phyloP scores from a whole-genome alignment of 2,329 filamentous ascomycete genomes.

The Clonostachys rosea region DNA sequence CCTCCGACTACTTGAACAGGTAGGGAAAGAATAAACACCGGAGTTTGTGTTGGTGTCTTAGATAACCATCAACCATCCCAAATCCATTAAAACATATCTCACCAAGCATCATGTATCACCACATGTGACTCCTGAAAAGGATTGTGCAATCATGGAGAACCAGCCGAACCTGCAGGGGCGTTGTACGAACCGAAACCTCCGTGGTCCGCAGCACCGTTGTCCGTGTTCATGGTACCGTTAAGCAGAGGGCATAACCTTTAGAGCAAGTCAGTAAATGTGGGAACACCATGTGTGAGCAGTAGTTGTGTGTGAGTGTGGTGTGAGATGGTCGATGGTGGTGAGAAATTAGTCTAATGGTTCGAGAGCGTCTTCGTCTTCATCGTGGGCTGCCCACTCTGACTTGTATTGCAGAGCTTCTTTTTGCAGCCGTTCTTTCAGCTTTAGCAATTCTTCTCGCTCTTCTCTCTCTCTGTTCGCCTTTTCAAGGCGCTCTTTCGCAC shows the following conservation, averaged over 20 bases:
- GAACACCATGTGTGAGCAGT: neutral
- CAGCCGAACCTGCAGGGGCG: conserved; percentile 12
- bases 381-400: conserved; percentile 4
- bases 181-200: conserved; percentile 55
- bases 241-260: conserved; percentile 76
- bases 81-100: too few species aligned
- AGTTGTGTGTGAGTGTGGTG: neutral
- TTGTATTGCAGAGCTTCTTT: neutral
- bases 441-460: neutral
- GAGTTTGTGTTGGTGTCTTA: too few species aligned
- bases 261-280: neutral
- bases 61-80: too few species aligned
- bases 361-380: neutral
- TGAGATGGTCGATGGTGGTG: neutral
- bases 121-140: too few species aligned
- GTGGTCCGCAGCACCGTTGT: conserved; percentile 49
- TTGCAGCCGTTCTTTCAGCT: neutral
- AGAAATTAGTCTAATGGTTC: neutral
- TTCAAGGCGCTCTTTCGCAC: too few species aligned
- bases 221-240: conserved; percentile 72
- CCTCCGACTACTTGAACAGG: too few species aligned
- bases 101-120: too few species aligned
- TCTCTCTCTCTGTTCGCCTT: neutral
- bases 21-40: too few species aligned
- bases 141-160: neutral